Percentiles rank a stretch among this genome's conserved stretches.
Evolutionary conservation across 2,329 filamentous ascomycete species (phyloP).

Genomic region (Alternaria triticimaculans): DNA sequence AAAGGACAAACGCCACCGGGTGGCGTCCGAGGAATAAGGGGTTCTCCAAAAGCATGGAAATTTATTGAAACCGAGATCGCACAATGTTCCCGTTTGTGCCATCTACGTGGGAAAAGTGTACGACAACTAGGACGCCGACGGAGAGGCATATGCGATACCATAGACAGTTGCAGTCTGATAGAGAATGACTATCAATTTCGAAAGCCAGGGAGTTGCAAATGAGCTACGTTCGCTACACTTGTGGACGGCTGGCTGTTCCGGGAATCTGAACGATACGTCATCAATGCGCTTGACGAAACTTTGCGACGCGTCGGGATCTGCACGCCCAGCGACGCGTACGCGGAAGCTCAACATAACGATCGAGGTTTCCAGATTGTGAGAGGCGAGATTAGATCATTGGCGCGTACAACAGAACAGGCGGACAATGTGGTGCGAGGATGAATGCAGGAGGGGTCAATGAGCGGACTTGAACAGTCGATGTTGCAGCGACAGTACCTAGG

Average conservation of each 20-base stretch:
- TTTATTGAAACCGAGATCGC: background rate
- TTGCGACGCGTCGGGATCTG: background rate
- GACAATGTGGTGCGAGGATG: background rate
- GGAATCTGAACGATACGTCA: background rate
- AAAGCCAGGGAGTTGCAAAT: background rate
- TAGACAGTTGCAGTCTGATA: background rate
- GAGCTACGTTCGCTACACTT: background rate
- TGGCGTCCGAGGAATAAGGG: background rate
- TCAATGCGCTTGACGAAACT: background rate
- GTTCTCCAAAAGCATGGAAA: background rate
- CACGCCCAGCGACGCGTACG: background rate
- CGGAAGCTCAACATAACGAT: background rate
- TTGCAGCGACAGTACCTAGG: background rate
- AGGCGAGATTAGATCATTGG: background rate
- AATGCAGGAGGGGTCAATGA: background rate
- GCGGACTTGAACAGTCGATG: background rate
- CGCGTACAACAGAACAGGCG: background rate
- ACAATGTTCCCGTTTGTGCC: background rate
- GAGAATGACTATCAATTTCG: background rate
- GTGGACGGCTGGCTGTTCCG: background rate
- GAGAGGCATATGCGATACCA: background rate
- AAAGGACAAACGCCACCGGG: constrained; percentile 24
- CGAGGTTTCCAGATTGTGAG: background rate
- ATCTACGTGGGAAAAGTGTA: background rate
- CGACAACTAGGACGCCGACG: background rate